Percentiles rank a stretch among this genome's conserved stretches.
phyloP scores from a whole-genome alignment of 1,284 basidiomycete species.

The Malassezia restricta region DNA sequence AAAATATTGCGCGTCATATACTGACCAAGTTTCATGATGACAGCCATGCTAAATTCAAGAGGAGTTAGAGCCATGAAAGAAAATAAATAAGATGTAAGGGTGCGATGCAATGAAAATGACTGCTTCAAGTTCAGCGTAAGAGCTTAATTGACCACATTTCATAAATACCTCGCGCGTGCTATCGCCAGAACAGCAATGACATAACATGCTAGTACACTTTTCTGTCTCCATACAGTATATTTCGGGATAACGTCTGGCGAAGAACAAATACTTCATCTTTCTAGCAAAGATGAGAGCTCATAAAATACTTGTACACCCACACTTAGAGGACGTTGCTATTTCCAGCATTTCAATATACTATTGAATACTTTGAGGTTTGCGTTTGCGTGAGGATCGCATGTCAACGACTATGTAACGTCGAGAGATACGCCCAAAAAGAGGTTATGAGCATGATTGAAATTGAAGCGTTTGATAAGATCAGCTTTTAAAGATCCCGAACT shows the following conservation, averaged over 20 bases:
- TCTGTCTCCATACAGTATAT: too few relatives aligned
- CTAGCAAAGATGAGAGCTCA: neutral
- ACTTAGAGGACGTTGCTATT: slow-evolving; percentile 26
- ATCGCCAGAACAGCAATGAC: slow-evolving; percentile 34
- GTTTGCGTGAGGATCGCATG: neutral
- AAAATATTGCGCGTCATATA: slow-evolving; percentile 60
- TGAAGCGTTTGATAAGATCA: too few relatives aligned
- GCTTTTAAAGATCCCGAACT: too few relatives aligned
- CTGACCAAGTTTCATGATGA: slow-evolving; percentile 57
- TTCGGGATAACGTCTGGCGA: slow-evolving; percentile 42
- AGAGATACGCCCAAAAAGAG: too few relatives aligned
- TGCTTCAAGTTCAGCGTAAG: slow-evolving; percentile 55
- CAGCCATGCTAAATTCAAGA: slow-evolving; percentile 52
- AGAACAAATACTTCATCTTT: slow-evolving; percentile 41
- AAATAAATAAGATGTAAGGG: slow-evolving; percentile 53
- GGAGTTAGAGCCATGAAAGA: slow-evolving; percentile 46
- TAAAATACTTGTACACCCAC: slow-evolving; percentile 37
- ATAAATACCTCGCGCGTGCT: slow-evolving; percentile 43
- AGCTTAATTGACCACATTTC: slow-evolving; percentile 47
- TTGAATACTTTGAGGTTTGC: neutral
- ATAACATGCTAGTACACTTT: slow-evolving; percentile 37
- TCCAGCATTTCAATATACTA: neutral
- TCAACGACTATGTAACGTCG: neutral
- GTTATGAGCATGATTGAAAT: too few relatives aligned
- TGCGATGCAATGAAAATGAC: slow-evolving; percentile 56